A percentile compares a stretch with the other conserved stretches of the same genome.
These are phyloP conservation scores for Nannizzia gypsea DNA, from an alignment of 2,329 filamentous ascomycete species.

Conservation along the genomic window DNA sequence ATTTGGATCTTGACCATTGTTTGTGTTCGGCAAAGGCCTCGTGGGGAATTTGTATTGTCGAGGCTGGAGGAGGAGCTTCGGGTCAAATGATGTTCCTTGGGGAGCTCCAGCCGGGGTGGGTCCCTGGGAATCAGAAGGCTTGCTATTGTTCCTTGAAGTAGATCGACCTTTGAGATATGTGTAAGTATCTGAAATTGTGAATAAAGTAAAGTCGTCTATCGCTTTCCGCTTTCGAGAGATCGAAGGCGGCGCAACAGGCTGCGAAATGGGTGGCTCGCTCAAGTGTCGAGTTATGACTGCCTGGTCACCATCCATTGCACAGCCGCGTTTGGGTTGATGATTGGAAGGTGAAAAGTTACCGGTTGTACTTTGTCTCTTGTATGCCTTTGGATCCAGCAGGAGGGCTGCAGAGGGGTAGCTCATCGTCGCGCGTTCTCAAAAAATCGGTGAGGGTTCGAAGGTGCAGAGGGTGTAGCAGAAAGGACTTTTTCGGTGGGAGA, in stretches of 20 bases:
- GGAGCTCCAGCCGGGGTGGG: neutral
- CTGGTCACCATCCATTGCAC: neutral
- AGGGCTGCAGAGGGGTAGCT: slow-evolving; percentile 29
- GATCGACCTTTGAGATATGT: slow-evolving; percentile 4
- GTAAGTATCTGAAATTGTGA: neutral
- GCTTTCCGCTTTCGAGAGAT: neutral
- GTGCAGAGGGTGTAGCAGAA: neutral
- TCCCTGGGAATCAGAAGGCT: neutral
- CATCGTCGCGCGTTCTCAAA: slow-evolving; percentile 8
- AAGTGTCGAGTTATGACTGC: neutral
- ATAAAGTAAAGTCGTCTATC: neutral
- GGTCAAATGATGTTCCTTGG: slow-evolving; percentile 11
- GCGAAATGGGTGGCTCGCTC: neutral
- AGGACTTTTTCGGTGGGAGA: neutral
- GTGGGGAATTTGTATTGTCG: slow-evolving; percentile 8
- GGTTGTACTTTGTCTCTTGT: slow-evolving; percentile 23
- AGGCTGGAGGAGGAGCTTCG: slow-evolving; percentile 15
- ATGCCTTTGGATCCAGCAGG: slow-evolving; percentile 34
- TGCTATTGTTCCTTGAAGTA: neutral
- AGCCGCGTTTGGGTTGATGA: neutral
- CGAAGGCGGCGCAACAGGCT: neutral
- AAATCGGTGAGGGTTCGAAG: neutral
- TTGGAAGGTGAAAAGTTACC: slow-evolving; percentile 9
- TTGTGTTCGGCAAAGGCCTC: neutral
- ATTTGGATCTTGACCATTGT: neutral